Conservation (phyloP, 768 basidiomycete genomes). For the Tephrocybe sp. region DNA sequence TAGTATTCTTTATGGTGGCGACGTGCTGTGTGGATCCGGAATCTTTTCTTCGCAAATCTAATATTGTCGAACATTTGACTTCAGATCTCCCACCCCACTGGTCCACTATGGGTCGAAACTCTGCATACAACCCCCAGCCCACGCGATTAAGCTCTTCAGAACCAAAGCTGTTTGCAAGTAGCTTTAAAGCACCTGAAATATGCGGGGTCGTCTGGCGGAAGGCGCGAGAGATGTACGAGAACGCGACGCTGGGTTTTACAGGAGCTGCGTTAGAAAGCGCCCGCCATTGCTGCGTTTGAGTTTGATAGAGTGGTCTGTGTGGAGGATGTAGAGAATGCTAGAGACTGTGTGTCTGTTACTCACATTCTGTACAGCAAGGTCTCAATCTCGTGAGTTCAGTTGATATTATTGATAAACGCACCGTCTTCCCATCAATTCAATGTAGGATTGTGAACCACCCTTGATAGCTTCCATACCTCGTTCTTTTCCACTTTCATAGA, state of each 20-base stretch:
- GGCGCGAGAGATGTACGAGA: slow-evolving; percentile 77
- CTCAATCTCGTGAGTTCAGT: slow-evolving; percentile 32
- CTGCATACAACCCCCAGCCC: slow-evolving; percentile 80
- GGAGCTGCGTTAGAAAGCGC: slow-evolving; percentile 74
- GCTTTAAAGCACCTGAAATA: slow-evolving; percentile 72
- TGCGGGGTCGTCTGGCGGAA: slow-evolving; percentile 78
- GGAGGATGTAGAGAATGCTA: neutral
- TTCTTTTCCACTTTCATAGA: slow-evolving; percentile 57
- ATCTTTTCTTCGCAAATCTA: slow-evolving; percentile 48
- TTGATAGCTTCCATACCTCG: slow-evolving; percentile 51
- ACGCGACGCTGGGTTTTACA: slow-evolving; percentile 70
- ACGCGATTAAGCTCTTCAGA: slow-evolving; percentile 56
- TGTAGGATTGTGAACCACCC: slow-evolving; percentile 73
- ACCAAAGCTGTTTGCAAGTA: slow-evolving; percentile 61
- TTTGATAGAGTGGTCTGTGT: slow-evolving; percentile 74
- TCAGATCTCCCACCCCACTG: slow-evolving; percentile 86
- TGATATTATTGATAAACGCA: slow-evolving; percentile 20
- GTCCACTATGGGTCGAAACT: slow-evolving; percentile 79
- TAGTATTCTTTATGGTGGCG: slow-evolving; percentile 10
- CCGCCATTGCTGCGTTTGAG: slow-evolving; percentile 71
- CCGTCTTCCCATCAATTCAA: slow-evolving; percentile 82
- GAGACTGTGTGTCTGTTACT: neutral
- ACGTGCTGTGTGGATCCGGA: slow-evolving; percentile 12
- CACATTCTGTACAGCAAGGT: slow-evolving; percentile 21
- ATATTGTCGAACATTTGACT: slow-evolving; percentile 65